Evolutionary conservation across 2,329 filamentous ascomycete species (phyloP).

Genomic region (Colletotrichum liaoningense): DNA sequence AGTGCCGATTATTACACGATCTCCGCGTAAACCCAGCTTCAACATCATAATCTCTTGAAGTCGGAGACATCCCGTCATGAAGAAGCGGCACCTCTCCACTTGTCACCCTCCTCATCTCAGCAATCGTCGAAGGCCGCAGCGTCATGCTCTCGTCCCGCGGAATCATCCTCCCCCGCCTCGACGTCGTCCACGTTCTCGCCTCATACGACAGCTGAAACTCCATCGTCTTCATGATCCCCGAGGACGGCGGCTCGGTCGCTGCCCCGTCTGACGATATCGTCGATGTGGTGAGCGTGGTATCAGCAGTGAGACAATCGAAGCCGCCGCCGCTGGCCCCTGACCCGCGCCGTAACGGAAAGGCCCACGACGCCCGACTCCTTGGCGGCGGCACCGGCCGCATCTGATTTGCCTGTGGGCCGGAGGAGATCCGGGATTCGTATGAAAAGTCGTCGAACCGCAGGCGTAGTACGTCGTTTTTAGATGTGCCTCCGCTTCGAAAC

Average conservation of each 20-base stretch:
- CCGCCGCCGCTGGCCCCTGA: not conserved
- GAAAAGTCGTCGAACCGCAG: conserved; percentile 32
- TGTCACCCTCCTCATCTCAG: conserved; percentile 10
- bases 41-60: not conserved
- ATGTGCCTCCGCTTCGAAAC: not conserved
- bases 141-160: not conserved
- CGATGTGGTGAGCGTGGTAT: not conserved
- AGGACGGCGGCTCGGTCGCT: not conserved
- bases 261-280: not conserved
- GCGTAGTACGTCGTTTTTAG: conserved; percentile 15
- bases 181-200: conserved; percentile 5
- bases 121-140: conserved; percentile 1
- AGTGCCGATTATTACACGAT: not conserved
- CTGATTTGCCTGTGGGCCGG: conserved; percentile 1
- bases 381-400: not conserved
- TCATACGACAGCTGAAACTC: conserved; percentile 28
- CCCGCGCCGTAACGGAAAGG: not conserved
- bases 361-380: conserved; percentile 6
- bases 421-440: conserved; percentile 23
- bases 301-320: not conserved
- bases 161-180: not conserved
- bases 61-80: not conserved
- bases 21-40: not conserved
- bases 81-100: not conserved
- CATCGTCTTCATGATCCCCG: conserved; percentile 32